Conservation (phyloP, 2,329 filamentous ascomycete genomes). For the Orbilia blumenaviensis region DNA sequence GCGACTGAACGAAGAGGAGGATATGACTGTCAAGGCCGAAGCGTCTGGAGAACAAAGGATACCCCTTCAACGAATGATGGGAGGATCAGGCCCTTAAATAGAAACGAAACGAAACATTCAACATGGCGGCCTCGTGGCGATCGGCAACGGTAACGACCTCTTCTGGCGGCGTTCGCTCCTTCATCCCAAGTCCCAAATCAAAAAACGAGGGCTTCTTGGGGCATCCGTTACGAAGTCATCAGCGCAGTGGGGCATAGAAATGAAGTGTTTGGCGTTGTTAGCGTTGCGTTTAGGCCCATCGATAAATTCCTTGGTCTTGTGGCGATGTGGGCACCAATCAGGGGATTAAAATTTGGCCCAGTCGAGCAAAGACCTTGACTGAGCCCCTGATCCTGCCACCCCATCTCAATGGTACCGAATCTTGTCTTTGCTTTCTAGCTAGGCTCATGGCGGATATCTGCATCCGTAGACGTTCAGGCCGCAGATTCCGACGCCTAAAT, state of each 20-base stretch:
- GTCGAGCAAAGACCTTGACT: not conserved
- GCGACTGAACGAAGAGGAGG: constrained; percentile 34
- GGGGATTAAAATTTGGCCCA: constrained; percentile 18
- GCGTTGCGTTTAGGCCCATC: constrained; percentile 41
- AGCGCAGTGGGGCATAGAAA: constrained; percentile 32
- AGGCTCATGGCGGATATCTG: constrained; percentile 16
- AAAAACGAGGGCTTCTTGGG: constrained; percentile 9
- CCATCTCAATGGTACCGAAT: constrained; percentile 25
- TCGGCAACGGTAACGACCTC: constrained; percentile 30
- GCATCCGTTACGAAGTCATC: constrained; percentile 14
- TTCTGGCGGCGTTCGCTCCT: not conserved
- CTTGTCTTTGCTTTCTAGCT: not conserved
- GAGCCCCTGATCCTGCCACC: constrained; percentile 38
- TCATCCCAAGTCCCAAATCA: constrained; percentile 18
- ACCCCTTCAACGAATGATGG: constrained; percentile 8
- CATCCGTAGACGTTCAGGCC: constrained; percentile 12
- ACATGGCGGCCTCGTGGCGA: constrained; percentile 24
- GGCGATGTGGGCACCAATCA: constrained; percentile 48
- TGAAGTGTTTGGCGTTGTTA: constrained; percentile 38
- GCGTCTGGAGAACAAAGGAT: constrained; percentile 26
- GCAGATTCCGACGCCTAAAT: constrained; percentile 25
- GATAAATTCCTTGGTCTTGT: constrained; percentile 15
- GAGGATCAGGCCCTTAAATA: constrained; percentile 37
- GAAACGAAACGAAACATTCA: constrained; percentile 39
- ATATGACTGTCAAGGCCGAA: constrained; percentile 33